Evolutionary conservation across 768 basidiomycete genomes (phyloP).

Genomic region (Naganishia kalamii): DNA sequence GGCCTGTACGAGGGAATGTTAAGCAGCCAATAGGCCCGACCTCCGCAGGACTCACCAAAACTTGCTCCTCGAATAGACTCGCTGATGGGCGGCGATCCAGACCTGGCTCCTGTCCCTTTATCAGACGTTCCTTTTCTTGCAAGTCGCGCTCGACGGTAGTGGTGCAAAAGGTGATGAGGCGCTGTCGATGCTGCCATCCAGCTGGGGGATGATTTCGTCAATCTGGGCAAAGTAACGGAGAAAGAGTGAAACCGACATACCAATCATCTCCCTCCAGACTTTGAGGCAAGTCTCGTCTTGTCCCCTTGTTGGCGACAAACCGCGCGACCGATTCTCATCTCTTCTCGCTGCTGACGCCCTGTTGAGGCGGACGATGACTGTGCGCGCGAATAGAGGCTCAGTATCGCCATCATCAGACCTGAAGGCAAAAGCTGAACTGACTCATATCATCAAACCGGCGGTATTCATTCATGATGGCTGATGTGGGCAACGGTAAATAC

Average conservation of each 20-base stretch:
- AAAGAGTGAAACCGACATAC: slow-evolving; percentile 28
- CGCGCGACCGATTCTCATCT: slow-evolving; percentile 31
- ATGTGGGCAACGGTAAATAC: not conserved
- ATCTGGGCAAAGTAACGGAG: not conserved
- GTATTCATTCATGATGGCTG: slow-evolving; percentile 44
- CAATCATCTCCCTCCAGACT: slow-evolving; percentile 45
- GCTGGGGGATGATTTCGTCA: slow-evolving; percentile 28
- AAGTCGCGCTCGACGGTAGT: slow-evolving; percentile 31
- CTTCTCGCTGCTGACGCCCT: slow-evolving; percentile 40
- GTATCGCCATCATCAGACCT: not conserved
- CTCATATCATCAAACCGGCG: slow-evolving; percentile 40
- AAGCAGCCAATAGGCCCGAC: not conserved
- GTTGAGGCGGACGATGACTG: slow-evolving; percentile 39
- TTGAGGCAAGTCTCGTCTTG: slow-evolving; percentile 39
- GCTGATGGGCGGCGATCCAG: slow-evolving; percentile 28
- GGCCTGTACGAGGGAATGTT: slow-evolving; percentile 20
- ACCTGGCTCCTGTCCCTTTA: slow-evolving; percentile 24
- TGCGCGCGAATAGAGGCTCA: not conserved
- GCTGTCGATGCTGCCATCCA: slow-evolving; percentile 44
- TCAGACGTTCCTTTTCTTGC: slow-evolving; percentile 25
- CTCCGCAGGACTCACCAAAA: slow-evolving; percentile 29
- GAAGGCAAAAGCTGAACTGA: not conserved
- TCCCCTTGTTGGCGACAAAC: slow-evolving; percentile 20
- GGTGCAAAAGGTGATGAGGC: slow-evolving; percentile 37
- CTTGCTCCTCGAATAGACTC: slow-evolving; percentile 36